Evolutionary conservation across 129 eudicot species (phyloP).

Genomic region (Pittosporum tobira): DNA sequence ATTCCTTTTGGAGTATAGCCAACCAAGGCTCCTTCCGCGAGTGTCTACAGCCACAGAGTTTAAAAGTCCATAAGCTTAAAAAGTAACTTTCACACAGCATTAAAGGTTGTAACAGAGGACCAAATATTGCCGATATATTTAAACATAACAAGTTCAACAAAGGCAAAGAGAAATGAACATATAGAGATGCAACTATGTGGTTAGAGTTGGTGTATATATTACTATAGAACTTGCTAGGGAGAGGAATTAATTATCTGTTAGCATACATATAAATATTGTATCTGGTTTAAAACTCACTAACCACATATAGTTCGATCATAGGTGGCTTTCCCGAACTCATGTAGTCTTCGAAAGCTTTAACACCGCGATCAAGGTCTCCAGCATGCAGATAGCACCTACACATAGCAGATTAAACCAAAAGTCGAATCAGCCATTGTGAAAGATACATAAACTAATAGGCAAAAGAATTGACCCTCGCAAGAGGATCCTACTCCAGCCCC

Average conservation of each 20-base stretch:
- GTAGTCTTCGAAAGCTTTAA: conserved; percentile 54
- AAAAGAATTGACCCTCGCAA: too few species aligned
- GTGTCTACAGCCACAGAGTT: conserved; percentile 40
- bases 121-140: not conserved
- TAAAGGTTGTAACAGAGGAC: not conserved
- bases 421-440: not conserved
- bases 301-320: conserved; percentile 46
- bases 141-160: not conserved
- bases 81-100: not conserved
- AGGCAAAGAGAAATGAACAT: not conserved
- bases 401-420: not conserved
- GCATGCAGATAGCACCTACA: conserved; percentile 68
- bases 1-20: conserved; percentile 78
- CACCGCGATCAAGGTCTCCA: conserved; percentile 68
- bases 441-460: not conserved
- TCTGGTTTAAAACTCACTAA: conserved; percentile 43
- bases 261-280: not conserved
- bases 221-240: too few species aligned
- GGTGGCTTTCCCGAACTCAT: conserved; percentile 45
- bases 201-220: too few species aligned
- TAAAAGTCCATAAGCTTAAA: not conserved
- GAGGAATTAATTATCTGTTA: too few species aligned
- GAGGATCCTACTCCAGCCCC: too few species aligned
- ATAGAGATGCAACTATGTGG: not conserved
- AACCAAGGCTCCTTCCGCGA: conserved; percentile 85